Base-by-base conservation (phyloP, 2,329 filamentous ascomycete species). In the Alternaria metachromatica region DNA sequence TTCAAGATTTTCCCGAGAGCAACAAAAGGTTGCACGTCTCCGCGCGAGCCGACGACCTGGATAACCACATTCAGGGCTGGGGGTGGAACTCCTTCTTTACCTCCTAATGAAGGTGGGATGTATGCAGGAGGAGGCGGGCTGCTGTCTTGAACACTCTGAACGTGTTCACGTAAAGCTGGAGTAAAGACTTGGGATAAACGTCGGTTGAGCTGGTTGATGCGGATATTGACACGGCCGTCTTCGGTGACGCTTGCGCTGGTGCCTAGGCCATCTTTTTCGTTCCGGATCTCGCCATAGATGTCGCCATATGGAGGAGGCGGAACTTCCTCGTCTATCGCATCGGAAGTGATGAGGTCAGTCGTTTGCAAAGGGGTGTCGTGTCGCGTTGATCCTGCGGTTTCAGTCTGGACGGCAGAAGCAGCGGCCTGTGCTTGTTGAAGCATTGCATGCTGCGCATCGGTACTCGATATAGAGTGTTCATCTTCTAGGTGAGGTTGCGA, bases 11-110 rank as follows among this genome's bases (percentile, higher is more conserved):
- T 83, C 0, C 85, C 87, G 2, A 89, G 78, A 0, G 87, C 85
- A 55, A 89, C 79, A 58, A 89, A 89, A 0, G 87, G 87, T 62
- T 89, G 87, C 0, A 88, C 84, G 70, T 88, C 86, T 9, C 86
- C 86, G 21, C 84, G 79, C 6, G 79, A 82, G 13, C 84, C 84
- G 1, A 88, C 86, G 2, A 87, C 84, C 59, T 87, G 86, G 55
- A 88, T 86, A 4, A 87, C 84, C 45, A 87, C 82, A 55, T 87
- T 87, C 28, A 87, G 73, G 33, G 72, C 65, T 33, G 65, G 56
- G 2, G 59, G 57, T n/a, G 60, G 53, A 49, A 46, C 28, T 23
- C 46, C 55, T 15, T 59, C 37, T 10, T 44, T 21, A 13, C 60
- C 55, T 56, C 71, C 62, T 41, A 66, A 28, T 5, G 61, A 66